phyloP scores from a whole-genome alignment of 768 basidiomycete genomes.

The Amanita pseudoporphyria region DNA sequence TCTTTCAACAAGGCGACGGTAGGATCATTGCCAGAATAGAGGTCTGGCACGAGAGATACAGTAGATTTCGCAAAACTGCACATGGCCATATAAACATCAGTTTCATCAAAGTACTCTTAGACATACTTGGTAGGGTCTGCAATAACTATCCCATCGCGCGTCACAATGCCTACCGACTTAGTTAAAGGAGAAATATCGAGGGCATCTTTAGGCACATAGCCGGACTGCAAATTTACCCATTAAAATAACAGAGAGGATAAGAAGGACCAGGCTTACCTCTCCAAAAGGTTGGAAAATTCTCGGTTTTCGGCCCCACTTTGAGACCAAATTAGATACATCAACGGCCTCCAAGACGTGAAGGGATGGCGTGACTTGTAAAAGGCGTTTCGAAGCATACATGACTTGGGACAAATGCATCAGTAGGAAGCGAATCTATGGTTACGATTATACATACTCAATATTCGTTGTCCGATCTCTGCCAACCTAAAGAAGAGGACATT shows the following conservation, averaged over 20 bases:
- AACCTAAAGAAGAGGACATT: constrained; percentile 55
- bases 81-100: not conserved
- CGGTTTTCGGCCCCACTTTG: constrained; percentile 25
- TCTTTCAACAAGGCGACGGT: constrained; percentile 45
- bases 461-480: constrained; percentile 40
- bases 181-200: constrained; percentile 47
- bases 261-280: constrained; percentile 33
- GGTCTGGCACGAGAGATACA: constrained; percentile 50
- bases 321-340: constrained; percentile 25
- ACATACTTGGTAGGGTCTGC: constrained; percentile 61
- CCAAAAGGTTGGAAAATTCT: constrained; percentile 54
- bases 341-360: constrained; percentile 55
- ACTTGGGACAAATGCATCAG: constrained; percentile 30
- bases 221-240: constrained; percentile 32
- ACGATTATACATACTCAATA: constrained; percentile 37
- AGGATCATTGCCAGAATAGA: constrained; percentile 29
- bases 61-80: constrained; percentile 31
- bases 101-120: not conserved
- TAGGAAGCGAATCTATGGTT: not conserved
- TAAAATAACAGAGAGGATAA: not conserved
- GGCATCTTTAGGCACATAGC: constrained; percentile 65
- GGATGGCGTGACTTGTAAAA: constrained; percentile 42
- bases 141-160: constrained; percentile 55
- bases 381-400: constrained; percentile 55
- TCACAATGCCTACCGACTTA: constrained; percentile 58